Percentiles rank a stretch among this genome's conserved stretches.
phyloP scores from a whole-genome alignment of 2,329 filamentous ascomycete species.

The Cladosporium sp. region DNA sequence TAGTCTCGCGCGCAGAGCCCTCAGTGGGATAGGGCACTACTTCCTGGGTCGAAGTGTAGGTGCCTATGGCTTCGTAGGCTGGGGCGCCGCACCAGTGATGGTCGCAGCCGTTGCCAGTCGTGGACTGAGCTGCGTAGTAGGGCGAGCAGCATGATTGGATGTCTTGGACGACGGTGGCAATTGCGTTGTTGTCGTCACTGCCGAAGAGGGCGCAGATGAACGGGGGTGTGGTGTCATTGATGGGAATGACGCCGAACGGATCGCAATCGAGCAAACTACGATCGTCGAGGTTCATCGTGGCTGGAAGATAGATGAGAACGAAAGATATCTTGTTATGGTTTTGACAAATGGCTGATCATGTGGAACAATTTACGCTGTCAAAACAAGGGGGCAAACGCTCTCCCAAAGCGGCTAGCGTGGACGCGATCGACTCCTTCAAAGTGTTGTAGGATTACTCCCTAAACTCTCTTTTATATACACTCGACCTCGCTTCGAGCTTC shows the following conservation, averaged over 20 bases:
- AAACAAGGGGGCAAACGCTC: not conserved
- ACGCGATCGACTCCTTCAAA: not conserved
- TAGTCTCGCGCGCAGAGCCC: not conserved
- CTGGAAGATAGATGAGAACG: not conserved
- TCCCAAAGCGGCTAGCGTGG: conserved; percentile 5
- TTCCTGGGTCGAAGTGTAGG: not conserved
- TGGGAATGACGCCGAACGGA: not conserved
- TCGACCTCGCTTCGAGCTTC: not conserved
- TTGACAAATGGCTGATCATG: not conserved
- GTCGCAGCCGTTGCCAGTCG: not conserved
- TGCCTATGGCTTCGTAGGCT: conserved; percentile 3
- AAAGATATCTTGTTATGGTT: not conserved
- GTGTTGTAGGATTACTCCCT: not conserved
- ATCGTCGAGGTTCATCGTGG: not conserved
- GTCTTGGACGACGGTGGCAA: not conserved
- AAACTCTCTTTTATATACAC: not conserved
- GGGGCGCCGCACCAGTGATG: conserved; percentile 7
- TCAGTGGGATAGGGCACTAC: conserved; percentile 6
- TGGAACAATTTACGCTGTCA: not conserved
- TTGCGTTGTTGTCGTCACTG: not conserved
- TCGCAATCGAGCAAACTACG: not conserved
- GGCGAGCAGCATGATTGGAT: conserved; percentile 4
- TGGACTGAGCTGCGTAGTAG: conserved; percentile 2
- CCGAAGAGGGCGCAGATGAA: conserved; percentile 12
- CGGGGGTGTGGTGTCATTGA: conserved; percentile 1